Evolutionary conservation across 495 filamentous ascomycete species (phyloP), one percentile per base, ranked within the genome.

Genomic region (Amorphotheca resinae): DNA sequence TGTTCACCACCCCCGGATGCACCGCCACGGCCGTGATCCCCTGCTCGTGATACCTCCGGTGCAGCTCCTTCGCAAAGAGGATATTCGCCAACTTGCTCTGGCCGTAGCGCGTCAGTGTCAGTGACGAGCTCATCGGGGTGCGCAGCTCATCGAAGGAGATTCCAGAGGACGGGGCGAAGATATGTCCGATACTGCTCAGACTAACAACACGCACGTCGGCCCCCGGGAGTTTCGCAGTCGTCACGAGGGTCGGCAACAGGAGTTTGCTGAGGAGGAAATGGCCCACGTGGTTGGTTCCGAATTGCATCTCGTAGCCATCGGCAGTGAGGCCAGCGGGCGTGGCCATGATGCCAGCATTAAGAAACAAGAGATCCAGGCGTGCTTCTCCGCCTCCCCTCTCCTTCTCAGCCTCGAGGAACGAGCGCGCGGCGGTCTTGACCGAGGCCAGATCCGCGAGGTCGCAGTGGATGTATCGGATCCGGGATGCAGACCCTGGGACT

Each of bases 311-410:
- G 47, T 73, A 71, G 3, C 80, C 76, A 3, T 83, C 75, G 4
- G 64, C 52, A 0, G 77, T 77, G 2, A 58, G 45, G 0, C 53
- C 49, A 5, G 52, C 61, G 0, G 69, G 64, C 9, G 64, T 46
- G 0, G 64, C 75, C 73, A 84, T 79, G 48, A 80, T 68, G 32
- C 79, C 80, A 1, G 80, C 80, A 49, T 84, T 86, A 56, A 77
- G 72, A 18, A 84, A 61, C 2, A 88, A 58, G 17, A 76, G 53
- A 44, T 86, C 76, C 21, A 60, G 64, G 22, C 69, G 33, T 4
- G 14, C 7, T 4, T 15, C 23, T 6, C 43, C 43, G n/a, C n/a
- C n/a, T 5, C 25, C 25, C 25, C 25, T 28, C 25, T 28, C 11
- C 25, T 28, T 28, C 25, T 28, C 25, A 22, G 33, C 12, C 1